Evolutionary conservation across 768 basidiomycete species (phyloP).

Genomic region (Baorangia bicolor): DNA sequence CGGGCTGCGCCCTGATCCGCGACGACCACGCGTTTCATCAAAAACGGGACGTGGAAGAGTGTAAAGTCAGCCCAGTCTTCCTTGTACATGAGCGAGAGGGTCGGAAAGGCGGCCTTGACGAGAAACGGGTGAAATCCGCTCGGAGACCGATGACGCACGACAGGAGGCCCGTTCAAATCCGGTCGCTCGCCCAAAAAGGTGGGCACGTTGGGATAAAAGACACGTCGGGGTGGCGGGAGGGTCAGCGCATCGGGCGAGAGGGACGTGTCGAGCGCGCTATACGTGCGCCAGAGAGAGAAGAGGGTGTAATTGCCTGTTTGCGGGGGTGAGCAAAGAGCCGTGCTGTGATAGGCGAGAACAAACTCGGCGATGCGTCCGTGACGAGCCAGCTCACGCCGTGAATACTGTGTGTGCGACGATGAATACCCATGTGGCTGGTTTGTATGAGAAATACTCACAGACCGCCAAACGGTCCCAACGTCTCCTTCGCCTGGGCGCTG

Average conservation of each 20-base stretch:
- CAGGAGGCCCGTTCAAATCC: constrained; percentile 31
- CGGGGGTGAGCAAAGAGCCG: constrained; percentile 1
- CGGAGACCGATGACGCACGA: constrained; percentile 45
- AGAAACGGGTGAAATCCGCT: constrained; percentile 72
- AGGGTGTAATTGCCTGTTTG: constrained; percentile 62
- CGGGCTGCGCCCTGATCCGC: constrained; percentile 71
- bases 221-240: constrained; percentile 66
- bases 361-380: constrained; percentile 51
- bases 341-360: constrained; percentile 20
- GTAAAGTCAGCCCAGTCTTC: constrained; percentile 80
- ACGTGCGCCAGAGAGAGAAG: constrained; percentile 74
- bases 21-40: constrained; percentile 75
- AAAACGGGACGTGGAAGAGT: constrained; percentile 63
- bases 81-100: constrained; percentile 60
- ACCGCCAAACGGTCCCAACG: constrained; percentile 54
- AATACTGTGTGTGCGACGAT: constrained; percentile 41
- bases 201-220: constrained; percentile 70
- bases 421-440: background rate
- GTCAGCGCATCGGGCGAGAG: constrained; percentile 48
- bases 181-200: constrained; percentile 49
- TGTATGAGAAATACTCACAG: constrained; percentile 39
- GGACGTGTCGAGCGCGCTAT: constrained; percentile 57
- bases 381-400: constrained; percentile 71
- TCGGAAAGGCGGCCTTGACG: constrained; percentile 73
- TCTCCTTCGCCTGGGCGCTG: constrained; percentile 43